A percentile compares a stretch with the other conserved stretches of the same genome.
phyloP scores from a whole-genome alignment of 2,329 filamentous ascomycete species.

The Corinectria fuckeliana region DNA sequence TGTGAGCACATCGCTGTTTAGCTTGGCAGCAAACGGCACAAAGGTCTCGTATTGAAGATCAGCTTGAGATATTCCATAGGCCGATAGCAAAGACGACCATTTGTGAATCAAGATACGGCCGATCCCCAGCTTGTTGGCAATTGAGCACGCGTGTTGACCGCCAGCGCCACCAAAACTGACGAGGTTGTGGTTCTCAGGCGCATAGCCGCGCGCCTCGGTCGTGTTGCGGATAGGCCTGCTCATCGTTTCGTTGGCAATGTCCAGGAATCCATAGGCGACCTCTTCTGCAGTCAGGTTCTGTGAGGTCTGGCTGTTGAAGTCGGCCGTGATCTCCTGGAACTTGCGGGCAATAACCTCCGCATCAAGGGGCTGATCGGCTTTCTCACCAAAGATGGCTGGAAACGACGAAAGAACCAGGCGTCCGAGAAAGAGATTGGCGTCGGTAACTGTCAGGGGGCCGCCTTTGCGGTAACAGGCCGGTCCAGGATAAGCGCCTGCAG shows the following conservation, averaged over 20 bases:
- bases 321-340: conserved; percentile 48
- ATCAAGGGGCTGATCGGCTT: conserved; percentile 63
- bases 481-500: conserved; percentile 73
- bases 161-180: conserved; percentile 72
- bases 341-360: conserved; percentile 44
- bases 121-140: conserved; percentile 50
- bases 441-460: conserved; percentile 74
- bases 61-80: conserved; percentile 52
- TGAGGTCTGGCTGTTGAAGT: conserved; percentile 47
- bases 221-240: conserved; percentile 76
- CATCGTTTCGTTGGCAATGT: conserved; percentile 80
- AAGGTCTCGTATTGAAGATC: conserved; percentile 47
- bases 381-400: conserved; percentile 73
- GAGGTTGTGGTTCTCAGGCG: conserved; percentile 41
- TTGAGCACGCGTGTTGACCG: conserved; percentile 61
- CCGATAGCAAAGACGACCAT: conserved; percentile 49
- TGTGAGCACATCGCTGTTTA: conserved; percentile 10
- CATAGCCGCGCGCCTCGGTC: conserved; percentile 62
- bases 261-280: conserved; percentile 74
- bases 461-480: conserved; percentile 74
- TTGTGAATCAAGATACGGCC: conserved; percentile 50
- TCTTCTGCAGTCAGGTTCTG: conserved; percentile 43
- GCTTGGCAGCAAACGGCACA: conserved; percentile 40
- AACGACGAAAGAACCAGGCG: conserved; percentile 65
- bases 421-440: conserved; percentile 73